Base-by-base conservation (phyloP, 2,329 filamentous ascomycete species). In the Alternaria viburni region DNA sequence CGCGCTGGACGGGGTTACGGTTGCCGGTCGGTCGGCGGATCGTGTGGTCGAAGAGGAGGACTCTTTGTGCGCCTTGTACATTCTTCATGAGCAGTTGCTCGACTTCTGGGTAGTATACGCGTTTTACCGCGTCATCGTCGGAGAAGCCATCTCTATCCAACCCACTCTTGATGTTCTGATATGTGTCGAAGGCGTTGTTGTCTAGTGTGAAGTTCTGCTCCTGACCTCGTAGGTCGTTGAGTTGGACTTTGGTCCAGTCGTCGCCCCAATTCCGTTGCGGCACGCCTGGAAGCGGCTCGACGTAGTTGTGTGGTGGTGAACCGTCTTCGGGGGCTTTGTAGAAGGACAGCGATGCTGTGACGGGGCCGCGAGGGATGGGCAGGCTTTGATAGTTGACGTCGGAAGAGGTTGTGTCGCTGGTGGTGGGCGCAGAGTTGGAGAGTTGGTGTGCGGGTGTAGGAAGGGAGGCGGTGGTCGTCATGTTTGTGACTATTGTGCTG, bases 41-140 rank as follows among this genome's bases (percentile, higher is more conserved):
- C 8, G 93, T 97, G 82, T 97, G 92, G 83, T 97, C 93, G 81
- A 97, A 97, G 75, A 97, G 82, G 69, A 92, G 83, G 28, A 97
- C 83, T 5, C 86, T 85, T 60, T 87, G 85, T 25, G 87, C 86
- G 57, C 90, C 91, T 0, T 90, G 89, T 15, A 96, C 84, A 61
- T 88, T 80, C 13, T 87, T 81, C 3, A 93, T 82, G 1, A 97
- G 83, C 25, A 97, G 82, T 52, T 85, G 78, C 80, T 94, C 90
- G 9, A 97, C 87, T 77, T 97, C 93, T 0, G 93, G 91, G 82
- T 97, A 97, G 84, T 97, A 97, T 57, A 88, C 85, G 1, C 81
- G 73, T 73, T 87, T 81, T 79, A 97, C 92, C 64, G 87, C 87
- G 11, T 84, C 87, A 72, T 93, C 90, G 77, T 92, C 88, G 5